Evolutionary conservation across 2,329 filamentous ascomycete species (phyloP).

Genomic region (Trichoderma sp.): DNA sequence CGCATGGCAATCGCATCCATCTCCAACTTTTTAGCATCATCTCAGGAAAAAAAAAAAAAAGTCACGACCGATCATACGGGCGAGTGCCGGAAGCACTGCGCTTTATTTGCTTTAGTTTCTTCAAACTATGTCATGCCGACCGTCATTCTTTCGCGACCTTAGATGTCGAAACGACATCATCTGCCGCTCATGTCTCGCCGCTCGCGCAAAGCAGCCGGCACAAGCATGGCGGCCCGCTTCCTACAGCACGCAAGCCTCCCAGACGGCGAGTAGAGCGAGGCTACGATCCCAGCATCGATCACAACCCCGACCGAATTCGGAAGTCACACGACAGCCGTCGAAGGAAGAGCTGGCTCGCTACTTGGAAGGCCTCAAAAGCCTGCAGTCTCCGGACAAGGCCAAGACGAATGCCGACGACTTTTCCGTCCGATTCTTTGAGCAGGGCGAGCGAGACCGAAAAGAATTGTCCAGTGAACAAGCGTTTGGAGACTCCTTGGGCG

Average conservation of each 20-base stretch:
- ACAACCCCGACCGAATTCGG: conserved; percentile 29
- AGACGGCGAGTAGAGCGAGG: conserved; percentile 33
- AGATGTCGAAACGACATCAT: conserved; percentile 41
- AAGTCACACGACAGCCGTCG: conserved; percentile 35
- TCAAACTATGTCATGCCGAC: conserved; percentile 42
- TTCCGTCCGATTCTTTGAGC: conserved; percentile 53
- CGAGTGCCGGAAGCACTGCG: conserved; percentile 27
- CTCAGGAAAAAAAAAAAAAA: conserved; percentile 13
- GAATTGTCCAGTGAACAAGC: conserved; percentile 46
- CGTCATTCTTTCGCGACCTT: conserved; percentile 41
- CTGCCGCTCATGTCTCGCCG: conserved; percentile 44
- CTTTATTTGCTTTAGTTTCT: neutral
- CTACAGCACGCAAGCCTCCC: conserved; percentile 41
- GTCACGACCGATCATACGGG: conserved; percentile 12
- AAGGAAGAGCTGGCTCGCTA: conserved; percentile 37
- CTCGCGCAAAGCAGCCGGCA: conserved; percentile 37
- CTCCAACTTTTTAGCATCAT: neutral
- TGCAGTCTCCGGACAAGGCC: conserved; percentile 32
- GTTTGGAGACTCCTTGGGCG: conserved; percentile 45
- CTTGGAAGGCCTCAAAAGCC: conserved; percentile 36
- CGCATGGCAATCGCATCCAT: conserved; percentile 10
- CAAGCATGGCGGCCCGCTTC: conserved; percentile 39
- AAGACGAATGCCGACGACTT: conserved; percentile 33
- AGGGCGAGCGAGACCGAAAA: conserved; percentile 44
- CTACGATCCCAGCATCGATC: conserved; percentile 30